Evolutionary conservation across 78 protist genomes (phyloP).

Genomic region (Dictyostelium brefeldianum): DNA sequence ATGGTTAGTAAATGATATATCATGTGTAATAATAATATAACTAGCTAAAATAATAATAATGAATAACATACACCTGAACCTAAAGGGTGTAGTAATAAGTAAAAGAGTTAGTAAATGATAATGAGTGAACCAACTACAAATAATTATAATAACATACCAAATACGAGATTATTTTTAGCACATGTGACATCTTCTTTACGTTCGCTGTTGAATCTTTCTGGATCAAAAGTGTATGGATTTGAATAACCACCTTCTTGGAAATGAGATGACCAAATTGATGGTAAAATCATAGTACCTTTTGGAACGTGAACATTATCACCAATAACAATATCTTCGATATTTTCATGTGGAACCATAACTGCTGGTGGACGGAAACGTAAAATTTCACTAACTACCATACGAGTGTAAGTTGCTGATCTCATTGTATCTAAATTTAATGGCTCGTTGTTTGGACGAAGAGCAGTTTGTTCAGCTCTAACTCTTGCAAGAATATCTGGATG

Average conservation of each 20-base stretch:
- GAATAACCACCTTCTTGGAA: slow-evolving; percentile 53
- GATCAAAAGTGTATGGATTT: slow-evolving; percentile 81
- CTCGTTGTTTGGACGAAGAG: slow-evolving; percentile 68
- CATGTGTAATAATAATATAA: background rate
- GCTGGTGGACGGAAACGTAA: slow-evolving; percentile 92
- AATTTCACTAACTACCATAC: slow-evolving; percentile 85
- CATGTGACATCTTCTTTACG: slow-evolving; percentile 75
- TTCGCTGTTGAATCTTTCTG: slow-evolving; percentile 82
- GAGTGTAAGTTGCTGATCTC: slow-evolving; percentile 82
- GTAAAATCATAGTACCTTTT: slow-evolving; percentile 85
- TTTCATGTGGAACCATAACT: slow-evolving; percentile 84
- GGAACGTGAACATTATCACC: slow-evolving; percentile 77
- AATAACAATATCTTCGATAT: slow-evolving; percentile 65
- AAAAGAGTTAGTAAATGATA: too few relatives aligned
- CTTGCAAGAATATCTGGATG: slow-evolving; percentile 76
- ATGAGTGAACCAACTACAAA: too few relatives aligned
- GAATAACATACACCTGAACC: background rate
- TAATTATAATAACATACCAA: too few relatives aligned
- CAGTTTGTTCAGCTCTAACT: slow-evolving; percentile 82
- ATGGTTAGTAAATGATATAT: too few relatives aligned
- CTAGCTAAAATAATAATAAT: slow-evolving; percentile 7
- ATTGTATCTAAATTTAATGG: slow-evolving; percentile 46
- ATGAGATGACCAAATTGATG: slow-evolving; percentile 86
- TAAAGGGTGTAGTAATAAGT: too few relatives aligned
- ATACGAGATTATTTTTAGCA: slow-evolving; percentile 61